A percentile compares a stretch with the other conserved stretches of the same genome.
These are phyloP conservation scores for Acacia confusa DNA, from an alignment of 306 rosid species.

Conservation along the genomic window DNA sequence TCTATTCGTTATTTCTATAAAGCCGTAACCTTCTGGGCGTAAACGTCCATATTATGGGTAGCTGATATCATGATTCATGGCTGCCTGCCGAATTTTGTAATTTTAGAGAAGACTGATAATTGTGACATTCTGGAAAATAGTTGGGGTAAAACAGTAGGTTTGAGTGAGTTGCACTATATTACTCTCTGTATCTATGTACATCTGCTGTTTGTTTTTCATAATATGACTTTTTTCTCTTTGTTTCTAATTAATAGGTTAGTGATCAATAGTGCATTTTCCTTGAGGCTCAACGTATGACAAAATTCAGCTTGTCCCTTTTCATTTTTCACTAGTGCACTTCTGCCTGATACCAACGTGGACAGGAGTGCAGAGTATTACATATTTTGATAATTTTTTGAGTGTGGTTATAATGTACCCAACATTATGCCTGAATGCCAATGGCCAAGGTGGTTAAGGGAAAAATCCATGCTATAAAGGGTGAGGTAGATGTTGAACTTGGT, in stretches of 20 bases:
- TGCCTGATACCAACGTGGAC: background rate
- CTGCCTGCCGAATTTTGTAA: background rate
- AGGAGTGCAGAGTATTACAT: background rate
- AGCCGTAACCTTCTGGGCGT: background rate
- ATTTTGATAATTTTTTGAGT: background rate
- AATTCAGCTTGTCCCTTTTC: background rate
- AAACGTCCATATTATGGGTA: background rate
- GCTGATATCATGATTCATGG: background rate
- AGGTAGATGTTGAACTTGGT: background rate
- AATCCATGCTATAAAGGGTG: background rate
- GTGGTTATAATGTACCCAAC: background rate
- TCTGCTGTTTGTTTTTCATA: background rate
- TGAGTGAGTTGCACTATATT: constrained; percentile 5
- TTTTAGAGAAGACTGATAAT: background rate
- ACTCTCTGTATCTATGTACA: background rate
- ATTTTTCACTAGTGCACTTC: background rate
- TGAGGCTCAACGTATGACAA: background rate
- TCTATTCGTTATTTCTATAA: background rate
- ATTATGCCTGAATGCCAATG: background rate
- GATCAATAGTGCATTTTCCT: background rate
- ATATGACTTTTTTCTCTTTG: background rate
- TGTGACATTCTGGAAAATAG: constrained; percentile 7
- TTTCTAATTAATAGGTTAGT: background rate
- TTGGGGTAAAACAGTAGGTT: constrained; percentile 19
- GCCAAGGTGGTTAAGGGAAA: background rate